Base-by-base conservation (phyloP, 225 moss, liverwort and hornwort species). In the Takakia lepidozioides region DNA sequence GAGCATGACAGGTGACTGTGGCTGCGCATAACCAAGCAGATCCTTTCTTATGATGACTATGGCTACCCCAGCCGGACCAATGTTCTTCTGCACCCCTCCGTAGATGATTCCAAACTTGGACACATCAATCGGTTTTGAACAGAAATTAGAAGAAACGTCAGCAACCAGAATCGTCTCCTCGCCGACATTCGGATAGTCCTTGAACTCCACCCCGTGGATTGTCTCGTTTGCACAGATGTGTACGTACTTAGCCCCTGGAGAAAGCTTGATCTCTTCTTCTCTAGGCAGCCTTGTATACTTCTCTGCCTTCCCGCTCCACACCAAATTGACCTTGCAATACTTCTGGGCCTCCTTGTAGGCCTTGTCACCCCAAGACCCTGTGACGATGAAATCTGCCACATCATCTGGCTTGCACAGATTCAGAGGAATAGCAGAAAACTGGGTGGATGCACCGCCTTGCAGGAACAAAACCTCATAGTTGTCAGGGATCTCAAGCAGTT, bases 301-400 rank as follows among this genome's bases (percentile, higher is more conserved):
- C 54, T 80, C 83, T 6, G 83, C 54, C 74, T 98, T 98, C 17
- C 98, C 98, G 44, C 86, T 82, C 83, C 87, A 98, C 11, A 70
- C 75, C n/a, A 87, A 75, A 58, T 87, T 91, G 4, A 83, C 52
- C 62, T 83, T 91, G 61, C 78, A 91, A 48, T 78, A 98, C 53
- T 91, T 98, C 52, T 85, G 69, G 1, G 87, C 91, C 70, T 98
- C 98, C 76, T 98, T 98, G 60, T 43, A 98, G 14, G 87, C 81
- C 71, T 91, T 98, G 55, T 98, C 98, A 49, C 98, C 80, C 98
- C 98, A 98, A 22, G 98, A 98, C 7, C 98, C 98, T 67, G 87
- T 71, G 27, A 98, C 98, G 51, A 98, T 59, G 47, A 69, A 98
- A 46, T 98, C 98, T 0, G 71, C 81, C 21, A 61, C 55, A 54